Evolutionary conservation across 352 stramenopile species (phyloP), one percentile per base, ranked within the genome.

Genomic region (Phytophthora palmivora): DNA sequence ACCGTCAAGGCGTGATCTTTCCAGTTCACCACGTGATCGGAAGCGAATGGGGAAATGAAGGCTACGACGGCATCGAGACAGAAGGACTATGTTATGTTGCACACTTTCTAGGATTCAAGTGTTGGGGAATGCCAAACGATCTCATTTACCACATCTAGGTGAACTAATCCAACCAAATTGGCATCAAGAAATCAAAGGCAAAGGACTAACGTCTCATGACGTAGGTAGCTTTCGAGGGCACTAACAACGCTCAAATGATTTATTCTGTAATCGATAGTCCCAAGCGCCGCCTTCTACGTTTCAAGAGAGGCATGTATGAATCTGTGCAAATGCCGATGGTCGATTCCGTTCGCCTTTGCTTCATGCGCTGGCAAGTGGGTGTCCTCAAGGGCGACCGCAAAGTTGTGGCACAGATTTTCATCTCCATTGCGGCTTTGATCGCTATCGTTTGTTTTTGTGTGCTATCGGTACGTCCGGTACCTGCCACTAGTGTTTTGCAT

Each of bases 61-160:
- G 77, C 1, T 82, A 75, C 56, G 77, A 87, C 43, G 77, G 68
- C 26, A 79, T 85, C 24, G 76, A 85, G 57, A 79, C 70, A 9
- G 70, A 80, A 22, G 76, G 76, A 12, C 24, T 86, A 4, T 83
- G 73, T 38, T 82, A 80, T 46, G 26, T 67, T 4, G 77, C 77
- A n/a, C 70, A 78, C 24, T 77, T 86, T 36, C 41, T 86, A n/a
- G 76, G 76, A 0, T 81, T 72, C 62, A 77, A 68, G 41, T 86
- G 73, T 59, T 86, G 72, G 67, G 67, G 67, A 11, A 81, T 86
- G 76, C 70, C 73, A 1, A 70, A 84, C 46, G 68, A 82, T 8
- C 28, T 67, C 16, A 78, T 78, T 22, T 70, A 72, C 36, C 71
- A 78, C 54, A 44, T 56, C 11, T 64, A 62, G 19, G 24, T 6